phyloP scores from a whole-genome alignment of 179 eudicot species.

The Beta lomatogona region DNA sequence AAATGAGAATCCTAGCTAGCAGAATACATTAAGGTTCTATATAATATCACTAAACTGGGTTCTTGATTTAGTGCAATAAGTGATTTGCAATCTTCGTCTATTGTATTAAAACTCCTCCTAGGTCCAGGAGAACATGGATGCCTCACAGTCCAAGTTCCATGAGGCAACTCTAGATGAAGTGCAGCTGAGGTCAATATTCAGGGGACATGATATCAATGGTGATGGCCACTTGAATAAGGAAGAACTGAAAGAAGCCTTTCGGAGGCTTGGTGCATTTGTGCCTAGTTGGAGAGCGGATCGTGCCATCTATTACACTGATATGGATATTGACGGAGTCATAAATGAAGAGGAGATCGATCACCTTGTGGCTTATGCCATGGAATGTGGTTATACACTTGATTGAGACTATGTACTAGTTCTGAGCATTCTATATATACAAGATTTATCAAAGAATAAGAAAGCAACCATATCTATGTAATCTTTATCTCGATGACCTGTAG shows the following conservation, averaged over 20 bases:
- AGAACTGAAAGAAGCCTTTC: constrained; percentile 40
- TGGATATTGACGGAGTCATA: constrained; percentile 39
- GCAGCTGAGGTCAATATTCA: constrained; percentile 32
- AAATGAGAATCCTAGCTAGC: neutral
- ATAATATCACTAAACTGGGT: neutral
- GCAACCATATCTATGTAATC: neutral
- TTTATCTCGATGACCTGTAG: constrained; percentile 1
- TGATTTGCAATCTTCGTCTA: neutral
- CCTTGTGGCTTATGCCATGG: constrained; percentile 39
- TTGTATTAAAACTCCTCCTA: neutral
- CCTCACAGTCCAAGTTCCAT: constrained; percentile 5
- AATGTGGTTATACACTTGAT: constrained; percentile 41
- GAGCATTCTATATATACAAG: constrained; percentile 28
- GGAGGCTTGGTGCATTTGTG: constrained; percentile 33
- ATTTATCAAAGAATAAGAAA: neutral
- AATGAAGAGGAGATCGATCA: constrained; percentile 35
- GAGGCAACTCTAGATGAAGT: constrained; percentile 25
- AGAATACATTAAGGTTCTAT: neutral
- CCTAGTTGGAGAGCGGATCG: constrained; percentile 39
- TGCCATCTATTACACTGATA: constrained; percentile 40
- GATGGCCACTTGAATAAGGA: constrained; percentile 39
- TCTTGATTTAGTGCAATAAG: neutral
- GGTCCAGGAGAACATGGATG: constrained; percentile 7
- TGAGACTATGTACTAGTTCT: constrained; percentile 22
- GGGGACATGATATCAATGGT: constrained; percentile 33